phyloP scores from a whole-genome alignment of 176 grass and related monocot species.

The Hordeum marinum region DNA sequence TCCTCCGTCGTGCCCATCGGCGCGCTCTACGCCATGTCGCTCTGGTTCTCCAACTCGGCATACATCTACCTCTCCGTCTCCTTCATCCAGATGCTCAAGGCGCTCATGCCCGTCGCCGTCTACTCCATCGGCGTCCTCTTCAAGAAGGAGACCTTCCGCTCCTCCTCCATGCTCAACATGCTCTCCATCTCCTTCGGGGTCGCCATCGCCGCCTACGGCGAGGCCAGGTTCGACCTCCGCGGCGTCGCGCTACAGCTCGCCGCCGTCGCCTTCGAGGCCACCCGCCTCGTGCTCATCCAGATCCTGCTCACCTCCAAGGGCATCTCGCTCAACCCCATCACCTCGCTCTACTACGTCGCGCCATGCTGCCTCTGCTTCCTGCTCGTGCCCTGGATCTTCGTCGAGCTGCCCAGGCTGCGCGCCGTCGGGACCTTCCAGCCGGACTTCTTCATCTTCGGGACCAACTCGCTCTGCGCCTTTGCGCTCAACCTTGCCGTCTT shows the following conservation, averaged over 20 bases:
- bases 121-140: slow-evolving; percentile 82
- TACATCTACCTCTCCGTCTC: slow-evolving; percentile 99
- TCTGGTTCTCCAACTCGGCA: slow-evolving; percentile 98
- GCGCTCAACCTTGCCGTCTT: slow-evolving; percentile 93
- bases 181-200: slow-evolving; percentile 96
- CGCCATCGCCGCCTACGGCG: slow-evolving; percentile 92
- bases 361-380: slow-evolving; percentile 88
- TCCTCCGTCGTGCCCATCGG: slow-evolving; percentile 86
- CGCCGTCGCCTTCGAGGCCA: slow-evolving; percentile 87
- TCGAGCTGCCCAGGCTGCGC: slow-evolving; percentile 77
- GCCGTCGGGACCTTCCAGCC: slow-evolving; percentile 58
- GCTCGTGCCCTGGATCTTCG: slow-evolving; percentile 69
- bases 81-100: slow-evolving; percentile 99
- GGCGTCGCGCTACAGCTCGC: slow-evolving; percentile 82
- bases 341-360: slow-evolving; percentile 86
- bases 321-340: slow-evolving; percentile 95
- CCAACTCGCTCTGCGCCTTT: slow-evolving; percentile 91
- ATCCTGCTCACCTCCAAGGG: slow-evolving; percentile 96
- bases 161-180: slow-evolving; percentile 88
- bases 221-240: slow-evolving; percentile 70
- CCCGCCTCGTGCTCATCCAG: slow-evolving; percentile 89
- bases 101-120: slow-evolving; percentile 95
- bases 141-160: slow-evolving; percentile 73
- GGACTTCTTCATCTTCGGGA: slow-evolving; percentile 71
- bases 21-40: slow-evolving; percentile 85